A percentile compares a stretch with the other conserved stretches of the same genome.
Evolutionary conservation across 768 basidiomycete genomes (phyloP).

Genomic region (Rhizopogon roseolus): DNA sequence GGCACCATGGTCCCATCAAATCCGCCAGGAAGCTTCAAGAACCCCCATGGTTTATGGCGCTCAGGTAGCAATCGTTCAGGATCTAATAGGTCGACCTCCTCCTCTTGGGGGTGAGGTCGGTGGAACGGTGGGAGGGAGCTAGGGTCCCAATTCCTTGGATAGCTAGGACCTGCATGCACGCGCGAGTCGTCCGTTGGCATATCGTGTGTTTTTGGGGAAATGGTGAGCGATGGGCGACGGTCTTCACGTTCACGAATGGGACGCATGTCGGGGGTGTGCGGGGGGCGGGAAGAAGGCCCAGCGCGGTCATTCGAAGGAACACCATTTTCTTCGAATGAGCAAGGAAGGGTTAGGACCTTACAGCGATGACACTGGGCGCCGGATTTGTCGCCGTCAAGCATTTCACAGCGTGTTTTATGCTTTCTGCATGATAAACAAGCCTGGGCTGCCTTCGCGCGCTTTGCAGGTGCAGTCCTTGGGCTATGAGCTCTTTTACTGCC

Average conservation of each 20-base stretch:
- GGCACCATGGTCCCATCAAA: constrained; percentile 42
- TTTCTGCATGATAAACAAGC: constrained; percentile 43
- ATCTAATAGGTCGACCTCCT: constrained; percentile 26
- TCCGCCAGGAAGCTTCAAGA: constrained; percentile 32
- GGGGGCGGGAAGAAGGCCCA: constrained; percentile 9
- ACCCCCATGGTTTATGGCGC: constrained; percentile 32
- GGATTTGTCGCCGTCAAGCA: constrained; percentile 35
- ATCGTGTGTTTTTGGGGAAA: constrained; percentile 17
- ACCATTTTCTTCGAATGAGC: constrained; percentile 37
- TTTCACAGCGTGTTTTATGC: constrained; percentile 47
- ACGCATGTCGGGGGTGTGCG: constrained; percentile 15
- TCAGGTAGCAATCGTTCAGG: constrained; percentile 33
- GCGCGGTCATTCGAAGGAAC: constrained; percentile 6
- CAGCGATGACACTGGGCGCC: constrained; percentile 43
- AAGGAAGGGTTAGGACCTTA: constrained; percentile 40
- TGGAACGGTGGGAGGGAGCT: constrained; percentile 12
- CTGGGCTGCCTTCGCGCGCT: constrained; percentile 39
- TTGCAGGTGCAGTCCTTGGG: constrained; percentile 25
- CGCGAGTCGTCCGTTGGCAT: constrained; percentile 15
- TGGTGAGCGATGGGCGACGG: constrained; percentile 18
- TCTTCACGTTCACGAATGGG: constrained; percentile 8
- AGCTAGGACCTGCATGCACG: constrained; percentile 6
- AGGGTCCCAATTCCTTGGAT: constrained; percentile 17
- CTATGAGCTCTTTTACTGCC: constrained; percentile 28
- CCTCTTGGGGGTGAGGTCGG: constrained; percentile 12